Base-by-base conservation (phyloP, 2,329 filamentous ascomycete genomes). In the Trichophaea hybrida region DNA sequence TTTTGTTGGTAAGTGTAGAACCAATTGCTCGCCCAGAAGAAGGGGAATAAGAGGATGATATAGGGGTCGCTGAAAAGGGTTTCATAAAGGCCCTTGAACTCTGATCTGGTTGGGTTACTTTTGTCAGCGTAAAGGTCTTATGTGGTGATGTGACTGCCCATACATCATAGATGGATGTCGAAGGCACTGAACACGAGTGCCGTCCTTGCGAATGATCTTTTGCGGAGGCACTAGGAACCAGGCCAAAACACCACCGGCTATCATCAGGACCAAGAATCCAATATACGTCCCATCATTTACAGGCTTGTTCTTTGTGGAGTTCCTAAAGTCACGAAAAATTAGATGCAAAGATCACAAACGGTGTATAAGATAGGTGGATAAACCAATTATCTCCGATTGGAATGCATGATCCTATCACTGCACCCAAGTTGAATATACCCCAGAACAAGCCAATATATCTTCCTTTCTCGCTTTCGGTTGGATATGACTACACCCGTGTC, bases 1-100 rank as follows among this genome's bases (percentile, higher is more conserved):
- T 88, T 88, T 75, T 86, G 85, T 68, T 89, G 86, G 67, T 88
- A 89, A 64, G 82, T 81, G 72, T 86, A 86, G 73, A 89, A 89
- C 80, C 82, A 85, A 71, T 89, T 90, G 70, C 82, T 86, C 53
- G 83, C 79, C 69, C 86, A 79, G 74, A 90, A 89, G 83, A 89
- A 86, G 69, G 86, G 86, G 74, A 89, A 93, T 33, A 91, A 77
- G 15, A 84, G 72, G 58, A 90, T 64, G 68, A 93, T 84, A 73
- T 84, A 90, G 5, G 81, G 81, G 66, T 93, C 85, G 35, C 77
- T 77, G 55, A 74, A 73, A 59, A 94, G 73, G 0, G 85, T 88
- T 71, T 93, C 79, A 72, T 78, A 84, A 1, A 95, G 80, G 58
- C 89, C 89, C 15, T 79, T 64, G 62, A 94, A 72, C 73, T 95